Percentiles rank a stretch among this genome's conserved stretches.
phyloP scores from a whole-genome alignment of 2,329 filamentous ascomycete species.

The Xylaria sp. region DNA sequence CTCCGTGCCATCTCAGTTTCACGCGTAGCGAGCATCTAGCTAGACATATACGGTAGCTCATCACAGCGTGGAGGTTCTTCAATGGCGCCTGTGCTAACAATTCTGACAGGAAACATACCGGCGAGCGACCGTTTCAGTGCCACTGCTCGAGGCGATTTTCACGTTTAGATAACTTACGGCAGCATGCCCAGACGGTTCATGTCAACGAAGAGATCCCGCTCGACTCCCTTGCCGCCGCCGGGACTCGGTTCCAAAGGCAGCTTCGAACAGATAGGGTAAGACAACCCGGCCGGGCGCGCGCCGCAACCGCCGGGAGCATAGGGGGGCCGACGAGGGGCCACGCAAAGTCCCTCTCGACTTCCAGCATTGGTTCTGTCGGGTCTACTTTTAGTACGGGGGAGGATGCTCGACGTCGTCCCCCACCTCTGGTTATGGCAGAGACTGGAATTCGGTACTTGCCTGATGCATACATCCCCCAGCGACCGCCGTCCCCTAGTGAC shows the following conservation, averaged over 20 bases:
- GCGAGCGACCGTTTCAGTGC: constrained; percentile 94
- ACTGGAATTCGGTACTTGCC: constrained; percentile 67
- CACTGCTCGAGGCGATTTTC: constrained; percentile 95
- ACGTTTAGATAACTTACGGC: constrained; percentile 89
- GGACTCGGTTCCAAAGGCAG: constrained; percentile 89
- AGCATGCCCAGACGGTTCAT: constrained; percentile 97
- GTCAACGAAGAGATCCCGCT: constrained; percentile 96
- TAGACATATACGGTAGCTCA: constrained; percentile 81
- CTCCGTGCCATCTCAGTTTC: constrained; percentile 92
- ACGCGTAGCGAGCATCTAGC: constrained; percentile 95
- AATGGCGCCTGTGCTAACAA: constrained; percentile 29
- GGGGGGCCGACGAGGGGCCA: constrained; percentile 77
- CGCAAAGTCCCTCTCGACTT: constrained; percentile 83
- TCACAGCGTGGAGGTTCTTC: constrained; percentile 1
- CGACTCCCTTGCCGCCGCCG: constrained; percentile 90
- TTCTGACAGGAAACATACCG: constrained; percentile 83
- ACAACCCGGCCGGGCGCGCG: constrained; percentile 74
- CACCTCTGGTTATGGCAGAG: constrained; percentile 84
- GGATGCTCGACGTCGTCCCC: constrained; percentile 74
- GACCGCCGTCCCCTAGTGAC: constrained; percentile 71
- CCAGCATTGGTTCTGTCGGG: constrained; percentile 76
- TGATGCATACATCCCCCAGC: constrained; percentile 68
- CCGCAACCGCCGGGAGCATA: constrained; percentile 77
- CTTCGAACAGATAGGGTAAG: constrained; percentile 86
- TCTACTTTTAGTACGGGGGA: constrained; percentile 70